These are phyloP conservation scores for Pulveroboletus sp. DNA, from an alignment of 768 basidiomycete species.

Conservation along the genomic window DNA sequence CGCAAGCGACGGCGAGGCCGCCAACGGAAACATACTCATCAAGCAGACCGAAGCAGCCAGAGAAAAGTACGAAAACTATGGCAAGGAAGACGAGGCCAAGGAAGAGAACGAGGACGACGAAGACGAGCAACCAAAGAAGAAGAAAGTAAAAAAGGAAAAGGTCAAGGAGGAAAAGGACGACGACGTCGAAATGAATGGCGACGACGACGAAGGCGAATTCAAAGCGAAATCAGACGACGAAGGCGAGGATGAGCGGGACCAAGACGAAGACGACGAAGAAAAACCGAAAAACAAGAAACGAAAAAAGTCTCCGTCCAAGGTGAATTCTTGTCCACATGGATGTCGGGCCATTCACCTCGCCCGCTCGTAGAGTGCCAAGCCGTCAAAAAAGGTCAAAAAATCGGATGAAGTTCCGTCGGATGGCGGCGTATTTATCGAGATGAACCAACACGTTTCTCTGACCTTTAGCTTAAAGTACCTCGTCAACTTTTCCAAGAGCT, in stretches of 20 bases:
- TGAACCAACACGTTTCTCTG: slow-evolving; percentile 86
- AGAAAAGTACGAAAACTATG: slow-evolving; percentile 39
- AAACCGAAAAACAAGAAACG: slow-evolving; percentile 61
- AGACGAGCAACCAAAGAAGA: slow-evolving; percentile 26
- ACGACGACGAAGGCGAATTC: slow-evolving; percentile 43
- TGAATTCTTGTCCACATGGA: slow-evolving; percentile 12
- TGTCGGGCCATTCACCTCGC: not conserved
- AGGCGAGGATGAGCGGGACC: slow-evolving; percentile 45
- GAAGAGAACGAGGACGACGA: slow-evolving; percentile 41
- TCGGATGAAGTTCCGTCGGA: slow-evolving; percentile 50
- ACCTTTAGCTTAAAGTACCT: slow-evolving; percentile 98
- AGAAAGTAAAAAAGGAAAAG: slow-evolving; percentile 36
- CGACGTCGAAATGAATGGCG: slow-evolving; percentile 48
- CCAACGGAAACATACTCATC: slow-evolving; percentile 82
- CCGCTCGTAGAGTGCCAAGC: slow-evolving; percentile 29
- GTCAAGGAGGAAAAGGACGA: slow-evolving; percentile 39
- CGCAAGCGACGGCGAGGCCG: slow-evolving; percentile 88
- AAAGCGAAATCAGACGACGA: slow-evolving; percentile 44
- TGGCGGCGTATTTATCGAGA: slow-evolving; percentile 70
- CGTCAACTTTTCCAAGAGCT: slow-evolving; percentile 92
- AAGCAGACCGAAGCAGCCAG: slow-evolving; percentile 63
- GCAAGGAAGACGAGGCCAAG: slow-evolving; percentile 40
- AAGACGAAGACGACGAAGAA: slow-evolving; percentile 48
- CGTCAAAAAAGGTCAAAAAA: slow-evolving; percentile 59
- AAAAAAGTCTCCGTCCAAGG: slow-evolving; percentile 57